Base-by-base conservation (phyloP, 495 filamentous ascomycete genomes). In the Wilcoxina mikolae region DNA sequence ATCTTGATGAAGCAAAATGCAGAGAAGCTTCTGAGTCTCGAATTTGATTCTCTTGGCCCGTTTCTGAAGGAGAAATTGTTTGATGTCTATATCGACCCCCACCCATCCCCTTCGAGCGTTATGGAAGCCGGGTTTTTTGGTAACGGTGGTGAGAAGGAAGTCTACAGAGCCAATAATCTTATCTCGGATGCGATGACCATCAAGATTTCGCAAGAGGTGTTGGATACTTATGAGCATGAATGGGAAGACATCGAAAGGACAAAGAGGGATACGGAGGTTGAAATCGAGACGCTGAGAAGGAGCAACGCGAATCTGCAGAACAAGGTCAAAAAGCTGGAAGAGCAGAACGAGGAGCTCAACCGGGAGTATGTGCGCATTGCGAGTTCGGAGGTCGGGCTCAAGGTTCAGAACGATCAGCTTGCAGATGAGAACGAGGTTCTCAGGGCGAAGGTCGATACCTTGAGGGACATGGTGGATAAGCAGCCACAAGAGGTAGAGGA, bases 121-220 rank as follows among this genome's bases (percentile, higher is more conserved):
- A 78, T 95, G 25, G 91, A 99, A 67, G 91, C 86, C 43, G 91
- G 91, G 27, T 99, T 99, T 74, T 99, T 99, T 63, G 91, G 91
- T 39, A 89, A 83, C 68, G 84, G 85, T 20, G 87, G 81, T 20
- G 91, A 99, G 64, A 95, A 94, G 68, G 91, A 95, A 59, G 74
- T 96, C 10, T 99, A 99, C 66, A 81, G 88, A 22, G 90, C 93
- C 11, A 93, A 99, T 65, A 76, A 87, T 58, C 73, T 99, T 56
- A 86, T 99, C 3, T 85, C 85, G 53, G 91, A 99, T 68, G 91
- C 91, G 15, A 95, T 88, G 64, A 79, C 82, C n/a, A 76, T 95
- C 17, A 84, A 84, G 53, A 81, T 99, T 58, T 84, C 84, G 0
- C 77, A 81, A 0, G 84, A 88, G 56, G 76, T 79, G 62, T 79